Evolutionary conservation across 1,284 basidiomycete species (phyloP), one percentile per base, ranked within the genome.

Genomic region (Anthracocystis panici-leucophaei): DNA sequence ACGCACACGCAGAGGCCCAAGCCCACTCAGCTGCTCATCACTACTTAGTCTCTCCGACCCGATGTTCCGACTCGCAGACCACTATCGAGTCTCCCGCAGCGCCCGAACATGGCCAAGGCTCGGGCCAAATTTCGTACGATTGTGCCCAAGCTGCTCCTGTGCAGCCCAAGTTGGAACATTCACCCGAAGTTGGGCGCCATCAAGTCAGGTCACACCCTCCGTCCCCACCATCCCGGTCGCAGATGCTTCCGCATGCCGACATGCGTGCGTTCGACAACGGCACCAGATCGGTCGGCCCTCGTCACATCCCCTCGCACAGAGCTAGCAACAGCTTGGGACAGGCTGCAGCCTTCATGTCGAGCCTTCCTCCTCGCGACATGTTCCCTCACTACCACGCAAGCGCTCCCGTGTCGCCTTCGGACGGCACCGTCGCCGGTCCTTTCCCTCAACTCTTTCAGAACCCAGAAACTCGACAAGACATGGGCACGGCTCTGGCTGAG

Each of bases 291-390:
- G 21, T 42, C 20, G 58, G 55, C 4, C 55, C 40, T 44, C 62
- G 68, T 21, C 62, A 61, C n/a, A 42, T 54, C 10, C 31, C 42
- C 12, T 67, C 68, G 16, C 74, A 76, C 42, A 62, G 74, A 31
- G 51, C 74, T 8, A 76, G 65, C 29, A 68, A 72, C n/a, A 76
- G 74, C 25, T 58, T 76, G 2, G 68, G 74, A 4, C 74, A 76
- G 57, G 74, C 62, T 8, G 58, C 59, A 21, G 57, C 73, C 18
- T 66, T 75, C 54, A 64, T 64, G 57, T 55, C 67, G 4, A 57
- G 44, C 29, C 20, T 56, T 25, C 44, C 52, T 27, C 42, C 53
- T 25, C 55, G 57, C n/a, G 59, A 55, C 3, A 46, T 60, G 33
- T 53, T 58, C 27, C 27, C 38, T 35, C 54, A 65, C 35, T 46